phyloP scores from a whole-genome alignment of 1,284 basidiomycete genomes.

The Ganoderma leucocontextum region DNA sequence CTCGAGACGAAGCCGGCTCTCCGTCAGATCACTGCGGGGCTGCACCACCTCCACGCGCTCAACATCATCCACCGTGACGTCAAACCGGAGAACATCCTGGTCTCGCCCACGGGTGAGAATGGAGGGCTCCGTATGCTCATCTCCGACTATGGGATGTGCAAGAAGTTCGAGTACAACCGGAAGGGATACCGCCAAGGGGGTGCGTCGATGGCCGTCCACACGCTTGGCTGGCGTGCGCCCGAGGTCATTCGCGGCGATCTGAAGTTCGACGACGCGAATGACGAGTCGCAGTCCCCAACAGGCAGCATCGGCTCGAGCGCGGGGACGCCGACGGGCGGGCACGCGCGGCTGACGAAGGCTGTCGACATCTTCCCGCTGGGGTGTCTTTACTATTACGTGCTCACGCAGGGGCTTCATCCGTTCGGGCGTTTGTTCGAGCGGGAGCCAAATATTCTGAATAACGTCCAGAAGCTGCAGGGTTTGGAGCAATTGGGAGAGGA shows the following conservation, averaged over 20 bases:
- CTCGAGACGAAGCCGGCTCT: slow-evolving; percentile 92
- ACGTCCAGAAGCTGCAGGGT: slow-evolving; percentile 72
- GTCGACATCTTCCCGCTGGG: slow-evolving; percentile 96
- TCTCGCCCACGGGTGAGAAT: slow-evolving; percentile 64
- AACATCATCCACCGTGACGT: slow-evolving; percentile 98
- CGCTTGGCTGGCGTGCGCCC: slow-evolving; percentile 94
- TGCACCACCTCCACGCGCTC: slow-evolving; percentile 91
- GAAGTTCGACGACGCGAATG: slow-evolving; percentile 81
- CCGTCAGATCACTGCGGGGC: slow-evolving; percentile 86
- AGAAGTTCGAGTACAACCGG: slow-evolving; percentile 92
- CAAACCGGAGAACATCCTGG: slow-evolving; percentile 97
- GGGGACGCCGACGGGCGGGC: slow-evolving; percentile 50
- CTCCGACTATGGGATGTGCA: slow-evolving; percentile 95
- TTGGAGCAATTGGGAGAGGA: slow-evolving; percentile 90
- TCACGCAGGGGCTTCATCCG: slow-evolving; percentile 90
- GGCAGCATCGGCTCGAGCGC: slow-evolving; percentile 59
- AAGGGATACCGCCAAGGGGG: slow-evolving; percentile 71
- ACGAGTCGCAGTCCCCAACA: slow-evolving; percentile 68
- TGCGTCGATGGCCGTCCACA: slow-evolving; percentile 78
- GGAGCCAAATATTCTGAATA: slow-evolving; percentile 91
- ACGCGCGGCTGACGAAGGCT: slow-evolving; percentile 84
- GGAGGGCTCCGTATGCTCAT: slow-evolving; percentile 86
- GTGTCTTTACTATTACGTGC: slow-evolving; percentile 91
- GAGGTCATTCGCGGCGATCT: slow-evolving; percentile 93
- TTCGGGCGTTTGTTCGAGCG: slow-evolving; percentile 91